Evolutionary conservation across 345 rosid genomes (phyloP).

Genomic region (Melaleuca quinquenervia): DNA sequence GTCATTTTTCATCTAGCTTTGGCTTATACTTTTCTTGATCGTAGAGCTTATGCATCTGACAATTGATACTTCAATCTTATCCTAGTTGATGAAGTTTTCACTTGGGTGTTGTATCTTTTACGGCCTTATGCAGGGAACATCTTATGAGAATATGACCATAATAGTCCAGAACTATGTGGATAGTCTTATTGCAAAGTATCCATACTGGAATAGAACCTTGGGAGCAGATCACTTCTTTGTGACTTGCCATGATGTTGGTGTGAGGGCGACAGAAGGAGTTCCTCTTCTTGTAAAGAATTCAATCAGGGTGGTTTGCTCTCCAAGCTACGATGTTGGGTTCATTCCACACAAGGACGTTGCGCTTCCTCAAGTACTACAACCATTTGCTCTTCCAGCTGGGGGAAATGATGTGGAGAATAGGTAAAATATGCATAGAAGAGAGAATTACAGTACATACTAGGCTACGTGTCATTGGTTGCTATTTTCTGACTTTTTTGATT

Average conservation of each 20-base stretch:
- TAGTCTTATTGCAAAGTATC: conserved; percentile 57
- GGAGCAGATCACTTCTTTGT: conserved; percentile 99
- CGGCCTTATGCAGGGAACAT: conserved; percentile 55
- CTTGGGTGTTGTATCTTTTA: not conserved
- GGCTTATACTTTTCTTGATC: not conserved
- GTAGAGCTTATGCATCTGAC: not conserved
- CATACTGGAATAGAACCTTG: conserved; percentile 91
- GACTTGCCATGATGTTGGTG: conserved; percentile 95
- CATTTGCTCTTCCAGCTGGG: conserved; percentile 89
- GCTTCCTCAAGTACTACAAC: conserved; percentile 89
- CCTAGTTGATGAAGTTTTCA: not conserved
- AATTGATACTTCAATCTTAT: not conserved
- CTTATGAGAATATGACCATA: conserved; percentile 88
- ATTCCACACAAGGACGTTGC: conserved; percentile 98
- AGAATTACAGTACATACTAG: not conserved
- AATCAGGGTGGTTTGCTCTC: conserved; percentile 90
- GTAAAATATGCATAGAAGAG: conserved; percentile 12
- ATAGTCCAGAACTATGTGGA: conserved; percentile 72
- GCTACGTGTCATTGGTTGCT: not conserved
- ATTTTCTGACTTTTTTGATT: not conserved
- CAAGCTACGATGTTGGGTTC: conserved; percentile 86
- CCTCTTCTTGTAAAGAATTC: conserved; percentile 78
- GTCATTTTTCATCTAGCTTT: not conserved
- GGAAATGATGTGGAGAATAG: conserved; percentile 77
- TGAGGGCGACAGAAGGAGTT: conserved; percentile 83